A percentile compares a stretch with the other conserved stretches of the same genome.
phyloP scores from a whole-genome alignment of 129 eudicot species.

The Gnaphalium uliginosum region DNA sequence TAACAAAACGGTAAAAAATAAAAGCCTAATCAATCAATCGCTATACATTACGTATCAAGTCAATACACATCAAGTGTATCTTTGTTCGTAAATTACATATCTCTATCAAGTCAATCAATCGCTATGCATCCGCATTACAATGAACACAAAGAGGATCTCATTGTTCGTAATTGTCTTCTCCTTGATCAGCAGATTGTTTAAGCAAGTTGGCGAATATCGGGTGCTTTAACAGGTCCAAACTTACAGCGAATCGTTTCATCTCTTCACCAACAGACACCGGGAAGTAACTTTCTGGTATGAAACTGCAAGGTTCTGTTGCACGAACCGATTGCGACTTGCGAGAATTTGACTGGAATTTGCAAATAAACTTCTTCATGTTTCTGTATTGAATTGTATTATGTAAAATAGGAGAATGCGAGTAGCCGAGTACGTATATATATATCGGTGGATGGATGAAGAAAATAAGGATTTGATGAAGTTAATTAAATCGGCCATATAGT shows the following conservation, averaged over 20 bases:
- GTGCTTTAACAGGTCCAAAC: neutral
- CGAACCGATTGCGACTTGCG: neutral
- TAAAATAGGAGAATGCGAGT: neutral
- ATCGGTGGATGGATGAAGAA: neutral
- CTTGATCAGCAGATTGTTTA: neutral
- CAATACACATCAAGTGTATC: neutral
- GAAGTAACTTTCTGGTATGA: neutral
- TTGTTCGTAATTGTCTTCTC: neutral
- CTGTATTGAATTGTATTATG: too few species aligned
- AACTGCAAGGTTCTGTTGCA: neutral
- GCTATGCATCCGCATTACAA: neutral
- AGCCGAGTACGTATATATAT: too few species aligned
- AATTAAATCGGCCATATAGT: neutral
- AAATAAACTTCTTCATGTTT: neutral
- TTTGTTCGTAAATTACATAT: too few species aligned
- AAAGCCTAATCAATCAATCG: neutral
- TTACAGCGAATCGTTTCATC: neutral
- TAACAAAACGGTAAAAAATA: neutral
- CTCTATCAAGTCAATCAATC: too few species aligned
- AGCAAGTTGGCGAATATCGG: neutral
- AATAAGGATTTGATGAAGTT: too few species aligned
- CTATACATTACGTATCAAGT: neutral
- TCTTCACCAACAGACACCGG: neutral
- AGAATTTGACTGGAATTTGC: neutral
- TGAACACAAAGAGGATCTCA: neutral